Conservation (phyloP, 1,284 basidiomycete species). For the Garcileccinum viscosum region DNA sequence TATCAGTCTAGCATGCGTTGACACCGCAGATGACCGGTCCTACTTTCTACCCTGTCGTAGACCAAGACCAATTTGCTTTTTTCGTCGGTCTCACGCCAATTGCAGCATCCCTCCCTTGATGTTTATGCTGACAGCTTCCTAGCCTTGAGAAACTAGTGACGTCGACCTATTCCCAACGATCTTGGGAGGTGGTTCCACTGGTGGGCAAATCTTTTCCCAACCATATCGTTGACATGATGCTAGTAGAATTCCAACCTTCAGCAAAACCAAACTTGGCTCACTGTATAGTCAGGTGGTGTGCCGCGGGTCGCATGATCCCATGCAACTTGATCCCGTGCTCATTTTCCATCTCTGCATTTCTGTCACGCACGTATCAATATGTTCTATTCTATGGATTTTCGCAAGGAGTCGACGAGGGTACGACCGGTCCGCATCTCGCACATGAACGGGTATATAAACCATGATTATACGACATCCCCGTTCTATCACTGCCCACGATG, state of each 20-base stretch:
- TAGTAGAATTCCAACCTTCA: not conserved
- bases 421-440: constrained; percentile 3
- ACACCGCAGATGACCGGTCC: not conserved
- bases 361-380: not conserved
- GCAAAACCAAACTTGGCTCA: no score
- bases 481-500: constrained; percentile 15
- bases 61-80: not conserved
- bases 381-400: constrained; percentile 2
- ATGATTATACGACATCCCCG: not conserved
- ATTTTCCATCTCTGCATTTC: not conserved
- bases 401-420: not conserved
- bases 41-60: not conserved
- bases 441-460: not conserved
- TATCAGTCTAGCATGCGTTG: not conserved
- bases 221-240: not conserved
- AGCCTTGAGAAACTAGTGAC: not conserved
- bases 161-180: not conserved
- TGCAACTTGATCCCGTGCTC: constrained; percentile 3
- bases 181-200: not conserved
- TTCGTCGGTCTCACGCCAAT: not conserved
- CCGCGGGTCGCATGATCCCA: not conserved
- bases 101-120: not conserved
- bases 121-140: not conserved
- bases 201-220: not conserved
- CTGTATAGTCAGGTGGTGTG: not conserved